These are phyloP conservation scores for Penicillium digitatum DNA, from an alignment of 2,329 filamentous ascomycete species.

Conservation along the genomic window DNA sequence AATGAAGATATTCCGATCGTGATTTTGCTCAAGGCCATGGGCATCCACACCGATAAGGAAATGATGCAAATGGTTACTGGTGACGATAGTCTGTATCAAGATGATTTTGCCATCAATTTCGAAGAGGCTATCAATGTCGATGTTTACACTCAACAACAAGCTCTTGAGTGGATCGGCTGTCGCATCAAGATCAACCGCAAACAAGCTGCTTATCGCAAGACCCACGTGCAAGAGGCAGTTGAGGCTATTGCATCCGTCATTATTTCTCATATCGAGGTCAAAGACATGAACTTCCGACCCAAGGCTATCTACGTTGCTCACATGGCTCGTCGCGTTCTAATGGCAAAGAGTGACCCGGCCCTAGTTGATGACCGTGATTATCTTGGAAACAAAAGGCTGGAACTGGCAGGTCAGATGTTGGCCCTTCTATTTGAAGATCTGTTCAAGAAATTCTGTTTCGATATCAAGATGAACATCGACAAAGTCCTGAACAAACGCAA, in stretches of 20 bases:
- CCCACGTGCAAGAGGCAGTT: constrained; percentile 83
- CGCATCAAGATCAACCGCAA: constrained; percentile 81
- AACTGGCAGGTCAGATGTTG: constrained; percentile 89
- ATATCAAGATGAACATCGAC: constrained; percentile 90
- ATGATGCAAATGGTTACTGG: constrained; percentile 89
- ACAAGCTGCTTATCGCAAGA: constrained; percentile 61
- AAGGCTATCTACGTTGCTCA: constrained; percentile 95
- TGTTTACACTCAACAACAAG: constrained; percentile 90
- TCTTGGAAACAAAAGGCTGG: constrained; percentile 93
- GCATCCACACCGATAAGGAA: constrained; percentile 89
- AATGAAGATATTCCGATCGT: constrained; percentile 93
- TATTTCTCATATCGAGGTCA: constrained; percentile 88
- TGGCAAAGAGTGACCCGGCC: constrained; percentile 84
- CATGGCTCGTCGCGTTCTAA: constrained; percentile 94
- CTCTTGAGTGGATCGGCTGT: constrained; percentile 83
- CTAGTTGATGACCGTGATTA: constrained; percentile 96
- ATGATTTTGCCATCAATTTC: constrained; percentile 92
- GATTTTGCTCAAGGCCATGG: constrained; percentile 87
- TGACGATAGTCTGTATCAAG: constrained; percentile 81
- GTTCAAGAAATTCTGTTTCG: constrained; percentile 89
- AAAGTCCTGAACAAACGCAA: constrained; percentile 94
- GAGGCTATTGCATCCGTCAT: constrained; percentile 90
- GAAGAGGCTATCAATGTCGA: constrained; percentile 81
- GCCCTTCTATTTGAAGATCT: constrained; percentile 94
- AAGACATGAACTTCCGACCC: constrained; percentile 89